Conservation (phyloP, 2,329 filamentous ascomycete genomes). For the Aschersonia sp. region DNA sequence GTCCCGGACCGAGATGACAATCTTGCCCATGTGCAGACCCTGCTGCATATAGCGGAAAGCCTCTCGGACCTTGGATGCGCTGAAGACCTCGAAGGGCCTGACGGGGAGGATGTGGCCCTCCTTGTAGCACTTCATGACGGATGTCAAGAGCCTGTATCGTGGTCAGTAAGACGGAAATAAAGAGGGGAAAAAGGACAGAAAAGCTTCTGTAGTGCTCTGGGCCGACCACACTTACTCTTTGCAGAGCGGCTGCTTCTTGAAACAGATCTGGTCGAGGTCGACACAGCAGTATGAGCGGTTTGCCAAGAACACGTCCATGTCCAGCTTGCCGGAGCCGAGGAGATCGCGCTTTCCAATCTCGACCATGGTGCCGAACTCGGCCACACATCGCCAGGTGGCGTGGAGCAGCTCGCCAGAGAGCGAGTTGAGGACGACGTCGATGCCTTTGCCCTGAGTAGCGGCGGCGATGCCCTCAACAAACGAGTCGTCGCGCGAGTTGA, state of each 20-base stretch:
- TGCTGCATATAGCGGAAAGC: neutral
- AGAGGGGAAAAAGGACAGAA: too few species aligned
- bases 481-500: constrained; percentile 1
- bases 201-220: too few species aligned
- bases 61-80: neutral
- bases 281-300: constrained; percentile 1
- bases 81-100: neutral
- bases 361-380: constrained; percentile 15
- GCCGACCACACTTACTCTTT: too few species aligned
- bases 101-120: neutral
- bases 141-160: neutral
- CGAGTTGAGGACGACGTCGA: constrained; percentile 4
- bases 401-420: constrained; percentile 5
- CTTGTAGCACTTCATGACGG: neutral
- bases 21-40: neutral
- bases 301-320: constrained; percentile 8
- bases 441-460: constrained; percentile 1
- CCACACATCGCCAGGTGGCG: constrained; percentile 13
- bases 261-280: constrained; percentile 1
- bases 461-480: neutral
- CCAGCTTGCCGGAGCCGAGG: constrained; percentile 14
- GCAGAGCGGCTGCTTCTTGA: too few species aligned
- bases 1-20: neutral
- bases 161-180: neutral
- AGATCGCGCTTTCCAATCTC: constrained; percentile 15